phyloP scores from a whole-genome alignment of 2,329 filamentous ascomycete genomes.

The Madurella fahalii region DNA sequence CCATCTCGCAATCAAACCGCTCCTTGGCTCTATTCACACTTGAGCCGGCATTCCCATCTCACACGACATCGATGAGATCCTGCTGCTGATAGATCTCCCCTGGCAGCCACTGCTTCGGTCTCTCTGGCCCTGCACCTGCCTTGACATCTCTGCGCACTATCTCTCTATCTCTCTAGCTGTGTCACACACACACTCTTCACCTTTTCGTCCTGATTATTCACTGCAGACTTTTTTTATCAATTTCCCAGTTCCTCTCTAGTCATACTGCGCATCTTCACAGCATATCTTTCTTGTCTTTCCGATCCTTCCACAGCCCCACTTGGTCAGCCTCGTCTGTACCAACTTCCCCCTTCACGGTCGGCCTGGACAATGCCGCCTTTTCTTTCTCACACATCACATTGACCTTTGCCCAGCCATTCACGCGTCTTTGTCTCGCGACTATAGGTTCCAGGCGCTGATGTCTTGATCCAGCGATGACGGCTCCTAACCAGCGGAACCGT shows the following conservation, averaged over 20 bases:
- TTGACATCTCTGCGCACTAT: not conserved
- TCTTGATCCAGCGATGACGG: conserved; percentile 42
- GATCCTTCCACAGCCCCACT: not conserved
- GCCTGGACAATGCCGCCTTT: conserved; percentile 6
- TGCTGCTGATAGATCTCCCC: not conserved
- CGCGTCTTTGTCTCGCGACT: not conserved
- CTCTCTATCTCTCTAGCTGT: too few species aligned
- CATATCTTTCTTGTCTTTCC: not conserved
- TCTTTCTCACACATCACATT: not conserved
- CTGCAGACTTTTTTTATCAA: too few species aligned
- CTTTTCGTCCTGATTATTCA: not conserved
- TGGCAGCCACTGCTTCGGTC: not conserved
- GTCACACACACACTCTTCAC: too few species aligned
- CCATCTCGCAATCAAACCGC: not conserved
- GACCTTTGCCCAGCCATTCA: not conserved
- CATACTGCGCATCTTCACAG: too few species aligned
- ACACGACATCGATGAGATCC: not conserved
- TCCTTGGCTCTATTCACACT: not conserved
- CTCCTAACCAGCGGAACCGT: conserved; percentile 43
- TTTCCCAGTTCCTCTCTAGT: too few species aligned
- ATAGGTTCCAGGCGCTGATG: conserved; percentile 15
- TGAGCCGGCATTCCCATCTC: not conserved
- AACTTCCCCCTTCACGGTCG: not conserved
- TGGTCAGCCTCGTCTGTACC: not conserved
- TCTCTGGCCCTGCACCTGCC: not conserved